Evolutionary conservation across 371 early-diverging fungal genomes (phyloP).

Genomic region (Mucor plumbeus): DNA sequence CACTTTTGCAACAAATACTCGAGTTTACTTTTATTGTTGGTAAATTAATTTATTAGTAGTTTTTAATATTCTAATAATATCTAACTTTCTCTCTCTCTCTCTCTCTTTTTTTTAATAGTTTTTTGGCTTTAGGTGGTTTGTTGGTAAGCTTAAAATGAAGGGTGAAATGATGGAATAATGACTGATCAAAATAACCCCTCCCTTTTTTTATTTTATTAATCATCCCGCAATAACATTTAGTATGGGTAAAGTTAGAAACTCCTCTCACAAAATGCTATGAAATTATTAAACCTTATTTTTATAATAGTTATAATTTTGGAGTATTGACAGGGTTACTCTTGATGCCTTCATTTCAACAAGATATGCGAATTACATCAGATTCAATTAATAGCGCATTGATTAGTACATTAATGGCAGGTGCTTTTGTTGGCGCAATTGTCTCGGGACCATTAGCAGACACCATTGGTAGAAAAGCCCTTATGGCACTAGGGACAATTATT

Average conservation of each 20-base stretch:
- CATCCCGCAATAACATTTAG: constrained; percentile 10
- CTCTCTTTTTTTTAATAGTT: too few species aligned
- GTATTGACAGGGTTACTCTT: constrained; percentile 50
- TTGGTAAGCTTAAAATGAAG: constrained; percentile 21
- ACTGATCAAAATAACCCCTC: background rate
- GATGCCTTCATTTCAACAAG: constrained; percentile 48
- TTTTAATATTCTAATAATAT: background rate
- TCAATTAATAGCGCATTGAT: constrained; percentile 60
- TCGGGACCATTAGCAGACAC: constrained; percentile 74
- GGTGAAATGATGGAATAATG: background rate
- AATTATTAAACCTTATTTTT: background rate
- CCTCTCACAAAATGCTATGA: constrained; percentile 4
- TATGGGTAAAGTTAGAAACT: constrained; percentile 29
- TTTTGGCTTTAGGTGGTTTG: constrained; percentile 34
- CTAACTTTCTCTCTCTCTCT: background rate
- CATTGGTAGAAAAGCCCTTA: constrained; percentile 78
- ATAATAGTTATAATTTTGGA: constrained; percentile 53
- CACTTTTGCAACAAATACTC: constrained; percentile 23
- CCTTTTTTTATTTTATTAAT: background rate
- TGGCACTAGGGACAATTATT: constrained; percentile 70
- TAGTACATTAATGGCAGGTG: constrained; percentile 73
- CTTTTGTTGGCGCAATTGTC: constrained; percentile 66
- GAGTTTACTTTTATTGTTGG: constrained; percentile 33
- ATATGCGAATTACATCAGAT: constrained; percentile 34
- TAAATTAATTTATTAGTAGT: background rate